Conservation (phyloP, 495 filamentous ascomycete species). For the Aspergillus ostianus region DNA sequence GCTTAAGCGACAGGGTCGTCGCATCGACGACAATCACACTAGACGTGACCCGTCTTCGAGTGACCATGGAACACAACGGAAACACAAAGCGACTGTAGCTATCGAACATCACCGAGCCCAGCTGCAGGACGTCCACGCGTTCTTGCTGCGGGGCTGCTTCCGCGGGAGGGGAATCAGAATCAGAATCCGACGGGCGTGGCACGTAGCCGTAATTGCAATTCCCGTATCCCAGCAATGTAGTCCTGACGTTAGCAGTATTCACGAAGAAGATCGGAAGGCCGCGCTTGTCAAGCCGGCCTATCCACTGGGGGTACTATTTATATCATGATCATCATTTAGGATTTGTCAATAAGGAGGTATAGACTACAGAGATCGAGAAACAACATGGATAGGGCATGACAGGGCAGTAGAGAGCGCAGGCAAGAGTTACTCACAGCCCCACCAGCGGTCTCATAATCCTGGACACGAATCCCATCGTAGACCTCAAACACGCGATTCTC, state of each 20-base stretch:
- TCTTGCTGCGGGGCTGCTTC: neutral
- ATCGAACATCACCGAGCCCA: constrained; percentile 27
- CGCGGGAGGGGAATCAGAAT: neutral
- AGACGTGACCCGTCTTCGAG: constrained; percentile 15
- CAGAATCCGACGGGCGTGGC: neutral
- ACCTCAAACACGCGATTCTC: constrained; percentile 20
- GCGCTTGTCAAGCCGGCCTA: constrained; percentile 29
- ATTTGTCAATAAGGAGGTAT: neutral
- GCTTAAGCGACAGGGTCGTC: constrained; percentile 21
- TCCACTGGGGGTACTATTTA: constrained; percentile 35
- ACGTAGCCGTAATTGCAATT: neutral
- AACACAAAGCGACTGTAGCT: constrained; percentile 27
- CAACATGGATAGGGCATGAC: neutral
- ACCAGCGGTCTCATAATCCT: constrained; percentile 28
- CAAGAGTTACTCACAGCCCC: constrained; percentile 16
- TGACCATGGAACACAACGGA: constrained; percentile 31
- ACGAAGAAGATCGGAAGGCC: constrained; percentile 30
- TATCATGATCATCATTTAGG: neutral
- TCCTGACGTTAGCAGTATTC: constrained; percentile 21
- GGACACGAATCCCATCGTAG: constrained; percentile 25
- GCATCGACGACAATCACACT: constrained; percentile 30
- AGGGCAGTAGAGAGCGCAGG: neutral
- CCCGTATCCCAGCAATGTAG: constrained; percentile 6
- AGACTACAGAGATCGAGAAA: neutral
- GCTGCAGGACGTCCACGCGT: constrained; percentile 20